These are phyloP conservation scores for Kuraishia floccosa DNA, from an alignment of 805 yeast genomes.

Conservation along the genomic window DNA sequence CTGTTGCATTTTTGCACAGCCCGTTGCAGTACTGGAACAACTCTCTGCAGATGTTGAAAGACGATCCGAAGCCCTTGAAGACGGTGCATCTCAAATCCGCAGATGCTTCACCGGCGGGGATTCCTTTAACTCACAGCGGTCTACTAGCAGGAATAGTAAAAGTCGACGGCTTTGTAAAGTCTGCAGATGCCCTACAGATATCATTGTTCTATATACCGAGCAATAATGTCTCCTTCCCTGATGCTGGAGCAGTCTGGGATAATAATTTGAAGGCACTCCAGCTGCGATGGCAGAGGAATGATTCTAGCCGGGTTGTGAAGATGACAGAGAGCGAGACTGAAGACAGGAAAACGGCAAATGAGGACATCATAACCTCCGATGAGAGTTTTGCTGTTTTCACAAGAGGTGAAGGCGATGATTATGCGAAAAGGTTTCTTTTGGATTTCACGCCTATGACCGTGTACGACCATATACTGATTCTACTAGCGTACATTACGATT, in stretches of 20 bases:
- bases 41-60: conserved; percentile 11
- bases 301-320: no score
- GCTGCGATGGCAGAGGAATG: no score
- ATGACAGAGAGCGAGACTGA: background rate
- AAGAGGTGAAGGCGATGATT: background rate
- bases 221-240: conserved; percentile 3
- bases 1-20: conserved; percentile 18
- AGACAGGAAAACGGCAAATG: background rate
- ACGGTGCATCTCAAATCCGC: conserved; percentile 23
- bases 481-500: conserved; percentile 2
- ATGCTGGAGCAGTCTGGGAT: conserved; percentile 18
- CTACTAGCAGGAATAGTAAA: conserved; percentile 26
- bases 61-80: conserved; percentile 22
- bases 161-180: conserved; percentile 29
- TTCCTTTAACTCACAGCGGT: conserved; percentile 14
- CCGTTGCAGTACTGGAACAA: conserved; percentile 34
- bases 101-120: conserved; percentile 10
- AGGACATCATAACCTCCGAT: background rate
- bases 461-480: conserved; percentile 3
- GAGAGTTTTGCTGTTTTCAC: background rate
- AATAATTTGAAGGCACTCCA: conserved; percentile 14
- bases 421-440: conserved; percentile 1
- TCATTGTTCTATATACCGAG: conserved; percentile 16
- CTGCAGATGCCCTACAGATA: conserved; percentile 27
- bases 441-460: conserved; percentile 9